phyloP scores from a whole-genome alignment of 495 filamentous ascomycete species.

The Melanomma pulvis-pyrius region DNA sequence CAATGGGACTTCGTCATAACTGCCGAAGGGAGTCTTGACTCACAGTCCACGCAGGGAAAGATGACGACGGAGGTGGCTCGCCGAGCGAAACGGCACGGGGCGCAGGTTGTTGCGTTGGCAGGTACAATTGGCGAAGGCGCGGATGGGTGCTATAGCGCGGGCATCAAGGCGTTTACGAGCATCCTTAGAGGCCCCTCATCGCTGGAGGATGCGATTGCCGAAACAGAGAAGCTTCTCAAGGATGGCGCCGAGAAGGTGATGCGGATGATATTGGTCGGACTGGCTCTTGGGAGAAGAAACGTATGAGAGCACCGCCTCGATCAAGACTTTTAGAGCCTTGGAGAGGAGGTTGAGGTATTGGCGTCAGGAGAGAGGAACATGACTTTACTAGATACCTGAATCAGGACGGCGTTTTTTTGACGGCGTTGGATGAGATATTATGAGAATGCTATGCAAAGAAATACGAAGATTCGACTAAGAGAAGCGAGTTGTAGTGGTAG shows the following conservation, averaged over 20 bases:
- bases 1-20: constrained; percentile 26
- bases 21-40: constrained; percentile 25
- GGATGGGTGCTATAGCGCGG: constrained; percentile 28
- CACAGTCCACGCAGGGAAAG: constrained; percentile 25
- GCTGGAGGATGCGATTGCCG: constrained; percentile 7
- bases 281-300: neutral
- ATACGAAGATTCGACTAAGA: too few species aligned
- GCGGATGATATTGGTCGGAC: constrained; percentile 10
- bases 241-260: constrained; percentile 12
- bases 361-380: too few species aligned
- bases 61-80: constrained; percentile 23
- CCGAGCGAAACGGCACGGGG: constrained; percentile 11
- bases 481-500: too few species aligned
- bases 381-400: too few species aligned
- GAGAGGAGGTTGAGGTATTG: neutral
- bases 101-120: constrained; percentile 18
- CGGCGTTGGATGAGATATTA: too few species aligned
- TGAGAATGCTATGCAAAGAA: too few species aligned
- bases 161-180: constrained; percentile 9
- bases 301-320: neutral
- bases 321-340: neutral
- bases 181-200: constrained; percentile 2
- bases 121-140: constrained; percentile 12
- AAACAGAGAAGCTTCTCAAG: neutral
- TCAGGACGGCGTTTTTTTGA: too few species aligned